Evolutionary conservation across 169 alveolate species (phyloP).

Genomic region (Cystoisospora suis): DNA sequence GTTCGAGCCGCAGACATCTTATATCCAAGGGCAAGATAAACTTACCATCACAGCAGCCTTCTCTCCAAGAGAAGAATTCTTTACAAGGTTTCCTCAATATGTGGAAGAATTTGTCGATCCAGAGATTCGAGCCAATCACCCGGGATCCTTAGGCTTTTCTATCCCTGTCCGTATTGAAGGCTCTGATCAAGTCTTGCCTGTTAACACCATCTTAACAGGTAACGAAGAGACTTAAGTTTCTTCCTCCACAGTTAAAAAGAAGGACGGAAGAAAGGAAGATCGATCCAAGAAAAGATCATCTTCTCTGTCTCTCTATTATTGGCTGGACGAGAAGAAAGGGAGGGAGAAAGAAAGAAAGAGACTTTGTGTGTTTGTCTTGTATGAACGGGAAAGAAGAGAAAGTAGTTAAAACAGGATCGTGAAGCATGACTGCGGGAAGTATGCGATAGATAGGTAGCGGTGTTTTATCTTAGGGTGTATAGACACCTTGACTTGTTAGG

Average conservation of each 20-base stretch:
- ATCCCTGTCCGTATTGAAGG: constrained; percentile 54
- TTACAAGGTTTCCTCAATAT: constrained; percentile 50
- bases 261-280: not conserved
- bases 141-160: constrained; percentile 42
- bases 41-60: constrained; percentile 41
- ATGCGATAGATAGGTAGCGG: too few relatives aligned
- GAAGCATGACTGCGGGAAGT: too few relatives aligned
- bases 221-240: not conserved
- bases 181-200: constrained; percentile 57
- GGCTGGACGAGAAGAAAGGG: not conserved
- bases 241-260: not conserved
- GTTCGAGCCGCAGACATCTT: constrained; percentile 54
- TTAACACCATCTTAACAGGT: constrained; percentile 63
- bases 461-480: too few relatives aligned
- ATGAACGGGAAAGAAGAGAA: too few relatives aligned
- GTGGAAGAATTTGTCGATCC: constrained; percentile 48
- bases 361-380: too few relatives aligned
- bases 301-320: too few relatives aligned
- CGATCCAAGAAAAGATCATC: not conserved
- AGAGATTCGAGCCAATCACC: constrained; percentile 30
- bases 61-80: constrained; percentile 28
- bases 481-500: too few relatives aligned
- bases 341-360: not conserved
- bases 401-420: too few relatives aligned
- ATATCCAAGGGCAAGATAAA: constrained; percentile 36